phyloP scores from a whole-genome alignment of 768 basidiomycete species.

The Pleurotus ostreatus region DNA sequence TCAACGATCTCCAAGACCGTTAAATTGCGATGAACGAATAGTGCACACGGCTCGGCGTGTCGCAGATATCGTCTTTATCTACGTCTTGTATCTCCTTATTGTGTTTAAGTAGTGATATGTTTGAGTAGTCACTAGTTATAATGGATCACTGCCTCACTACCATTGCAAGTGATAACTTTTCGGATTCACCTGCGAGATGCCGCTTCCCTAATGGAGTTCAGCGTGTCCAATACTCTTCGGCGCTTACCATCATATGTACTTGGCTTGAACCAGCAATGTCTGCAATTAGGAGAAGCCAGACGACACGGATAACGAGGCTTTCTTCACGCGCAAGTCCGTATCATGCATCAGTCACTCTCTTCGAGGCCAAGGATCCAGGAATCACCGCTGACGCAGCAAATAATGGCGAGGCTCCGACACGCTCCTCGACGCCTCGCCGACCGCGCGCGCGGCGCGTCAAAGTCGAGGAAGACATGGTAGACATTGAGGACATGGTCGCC shows the following conservation, averaged over 20 bases:
- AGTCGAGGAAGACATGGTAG: not conserved
- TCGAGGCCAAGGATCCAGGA: constrained; percentile 21
- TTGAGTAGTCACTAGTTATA: too few species aligned
- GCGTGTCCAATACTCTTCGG: too few species aligned
- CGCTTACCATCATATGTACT: too few species aligned
- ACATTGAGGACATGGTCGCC: constrained; percentile 9
- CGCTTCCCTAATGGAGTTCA: too few species aligned
- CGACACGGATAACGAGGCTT: constrained; percentile 28
- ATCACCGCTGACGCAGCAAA: constrained; percentile 2
- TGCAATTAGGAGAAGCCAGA: constrained; percentile 18
- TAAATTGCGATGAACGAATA: constrained; percentile 15
- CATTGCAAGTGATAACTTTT: too few species aligned
- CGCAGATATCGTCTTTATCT: too few species aligned
- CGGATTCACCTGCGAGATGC: too few species aligned
- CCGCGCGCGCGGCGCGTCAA: constrained; percentile 28
- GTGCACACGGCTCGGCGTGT: too few species aligned
- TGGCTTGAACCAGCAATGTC: constrained; percentile 24
- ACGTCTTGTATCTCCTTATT: too few species aligned
- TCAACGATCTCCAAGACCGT: constrained; percentile 57
- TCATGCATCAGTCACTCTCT: constrained; percentile 38
- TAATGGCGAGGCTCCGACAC: constrained; percentile 7
- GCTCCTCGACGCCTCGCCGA: constrained; percentile 13
- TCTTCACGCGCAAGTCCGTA: constrained; percentile 40
- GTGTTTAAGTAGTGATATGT: too few species aligned
- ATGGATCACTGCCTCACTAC: too few species aligned